Base-by-base conservation (phyloP, 345 rosid genomes). In the Citrus mangshanensis region DNA sequence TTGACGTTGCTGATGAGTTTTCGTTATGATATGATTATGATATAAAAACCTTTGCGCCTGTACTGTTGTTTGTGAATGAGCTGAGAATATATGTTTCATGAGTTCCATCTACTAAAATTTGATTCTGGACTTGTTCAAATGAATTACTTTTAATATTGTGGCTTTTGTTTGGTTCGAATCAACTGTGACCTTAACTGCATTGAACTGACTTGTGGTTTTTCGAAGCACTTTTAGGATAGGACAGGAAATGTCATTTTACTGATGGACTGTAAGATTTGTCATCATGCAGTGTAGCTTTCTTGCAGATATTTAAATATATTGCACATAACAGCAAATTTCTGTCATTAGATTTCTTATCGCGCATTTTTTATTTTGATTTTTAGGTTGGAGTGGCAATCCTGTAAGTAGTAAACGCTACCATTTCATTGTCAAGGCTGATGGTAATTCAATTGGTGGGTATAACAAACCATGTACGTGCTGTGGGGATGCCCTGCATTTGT, bases 321-420 rank as follows among this genome's bases (percentile, higher is more conserved):
- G 51, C 70, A 10, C 30, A 12, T 12, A 18, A 14, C 13, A 14
- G 13, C 35, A 55, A 58, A 58, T 35, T 21, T 22, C 13, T 24
- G 18, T 56, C 10, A 13, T 9, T 51, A 4, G 6, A 13, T 35
- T 76, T 35, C 18, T 70, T 7, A 7, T 40, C 8, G 2, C 21
- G 9, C 77, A 22, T 37, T 64, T 62, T 24, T 34, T 59, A 30
- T 0, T 54, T 3, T 8, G 0, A 60, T 25, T 54, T 28, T 32
- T 38, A 91, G 95, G 95, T 18, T 89, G 95, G 93, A 91, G 95
- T 58, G 90, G 89, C 16, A 89, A 91, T 78, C 93, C 93, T 4
- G 93, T 91, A 0, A 87, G 95, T 74, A 66, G 88, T 22, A 91
- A 86, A 35, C 92, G 93, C 8, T 91, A 91, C 88, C 95, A 91